A percentile compares a stretch with the other conserved stretches of the same genome.
Evolutionary conservation across 116 monocot genomes (phyloP).

Genomic region (Zostera marina): DNA sequence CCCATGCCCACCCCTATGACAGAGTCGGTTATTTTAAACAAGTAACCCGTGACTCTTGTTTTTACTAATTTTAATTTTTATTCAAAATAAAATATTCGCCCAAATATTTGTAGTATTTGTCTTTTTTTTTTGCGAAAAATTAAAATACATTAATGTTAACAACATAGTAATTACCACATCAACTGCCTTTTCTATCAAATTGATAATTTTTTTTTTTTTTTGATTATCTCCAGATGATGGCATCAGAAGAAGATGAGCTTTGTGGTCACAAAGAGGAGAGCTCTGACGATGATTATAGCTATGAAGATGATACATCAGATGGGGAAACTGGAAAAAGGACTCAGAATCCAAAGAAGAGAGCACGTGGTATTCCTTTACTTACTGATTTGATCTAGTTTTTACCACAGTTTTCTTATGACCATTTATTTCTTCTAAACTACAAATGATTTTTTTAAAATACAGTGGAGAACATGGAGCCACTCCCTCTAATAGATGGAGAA

Average conservation of each 20-base stretch:
- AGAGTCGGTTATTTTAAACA: no score
- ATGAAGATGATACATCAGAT: slow-evolving; percentile 81
- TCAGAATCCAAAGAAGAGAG: slow-evolving; percentile 42
- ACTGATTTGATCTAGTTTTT: background rate
- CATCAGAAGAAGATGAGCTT: slow-evolving; percentile 70
- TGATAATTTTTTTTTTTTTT: background rate
- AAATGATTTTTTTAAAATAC: slow-evolving; percentile 1
- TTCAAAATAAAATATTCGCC: no score
- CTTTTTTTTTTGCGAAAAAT: no score
- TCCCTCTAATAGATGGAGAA: slow-evolving; percentile 88
- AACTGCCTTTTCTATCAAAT: background rate
- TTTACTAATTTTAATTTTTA: no score
- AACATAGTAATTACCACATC: background rate
- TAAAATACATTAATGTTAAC: no score
- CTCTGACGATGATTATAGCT: slow-evolving; percentile 80
- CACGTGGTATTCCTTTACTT: slow-evolving; percentile 36
- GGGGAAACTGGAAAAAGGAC: slow-evolving; percentile 42
- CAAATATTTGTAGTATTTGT: no score
- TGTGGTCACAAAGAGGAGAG: slow-evolving; percentile 48
- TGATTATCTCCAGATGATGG: slow-evolving; percentile 36
- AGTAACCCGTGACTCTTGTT: no score
- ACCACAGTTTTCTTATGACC: background rate
- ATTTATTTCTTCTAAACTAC: background rate
- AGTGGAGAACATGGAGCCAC: slow-evolving; percentile 39
- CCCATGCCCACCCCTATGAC: no score